Percentiles rank a stretch among this genome's conserved stretches.
These are phyloP conservation scores for Kazachstania psychrophila DNA, from an alignment of 805 yeast species.

Conservation along the genomic window DNA sequence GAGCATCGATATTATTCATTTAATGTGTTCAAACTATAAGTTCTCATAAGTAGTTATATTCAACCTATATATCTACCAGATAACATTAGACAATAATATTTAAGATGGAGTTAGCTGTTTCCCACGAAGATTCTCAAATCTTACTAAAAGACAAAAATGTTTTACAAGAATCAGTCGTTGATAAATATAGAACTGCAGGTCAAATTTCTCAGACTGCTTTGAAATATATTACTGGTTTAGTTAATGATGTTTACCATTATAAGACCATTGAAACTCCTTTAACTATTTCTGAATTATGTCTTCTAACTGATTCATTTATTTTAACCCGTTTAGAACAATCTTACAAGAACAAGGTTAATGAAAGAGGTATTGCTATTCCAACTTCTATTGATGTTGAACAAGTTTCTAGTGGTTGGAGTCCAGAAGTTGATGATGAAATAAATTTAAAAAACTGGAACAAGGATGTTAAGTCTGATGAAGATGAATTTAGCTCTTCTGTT, in stretches of 20 bases:
- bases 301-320: slow-evolving; percentile 71
- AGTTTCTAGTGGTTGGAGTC: slow-evolving; percentile 69
- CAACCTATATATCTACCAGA: not conserved
- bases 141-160: slow-evolving; percentile 66
- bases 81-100: too few species aligned
- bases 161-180: slow-evolving; percentile 50
- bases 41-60: too few species aligned
- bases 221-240: slow-evolving; percentile 52
- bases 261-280: slow-evolving; percentile 34
- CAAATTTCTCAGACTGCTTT: slow-evolving; percentile 79
- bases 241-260: slow-evolving; percentile 64
- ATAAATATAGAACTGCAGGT: slow-evolving; percentile 83
- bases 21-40: too few species aligned
- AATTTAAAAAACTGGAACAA: slow-evolving; percentile 30
- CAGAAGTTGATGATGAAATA: slow-evolving; percentile 61
- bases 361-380: slow-evolving; percentile 92
- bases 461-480: slow-evolving; percentile 8
- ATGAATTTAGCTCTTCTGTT: slow-evolving; percentile 17
- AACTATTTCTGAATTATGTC: slow-evolving; percentile 62
- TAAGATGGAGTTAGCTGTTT: slow-evolving; percentile 72
- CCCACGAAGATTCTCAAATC: slow-evolving; percentile 64
- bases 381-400: slow-evolving; percentile 80
- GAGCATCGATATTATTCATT: slow-evolving; percentile 7
- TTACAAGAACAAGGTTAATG: slow-evolving; percentile 57
- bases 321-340: slow-evolving; percentile 47